Evolutionary conservation across 1,284 basidiomycete genomes (phyloP).

Genomic region (Puccinia hordei): DNA sequence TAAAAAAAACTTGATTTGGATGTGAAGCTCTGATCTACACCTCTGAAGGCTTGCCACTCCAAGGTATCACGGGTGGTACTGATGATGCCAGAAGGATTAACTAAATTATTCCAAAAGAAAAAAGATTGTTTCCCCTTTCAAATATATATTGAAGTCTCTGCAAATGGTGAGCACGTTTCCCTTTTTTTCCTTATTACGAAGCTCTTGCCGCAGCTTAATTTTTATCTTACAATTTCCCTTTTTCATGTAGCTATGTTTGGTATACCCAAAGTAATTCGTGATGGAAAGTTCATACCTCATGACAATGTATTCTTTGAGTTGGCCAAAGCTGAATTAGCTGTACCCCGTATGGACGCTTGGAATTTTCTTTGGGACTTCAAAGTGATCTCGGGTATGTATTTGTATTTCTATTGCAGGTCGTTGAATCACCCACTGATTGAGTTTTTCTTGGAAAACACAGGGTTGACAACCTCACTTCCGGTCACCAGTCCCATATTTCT

Average conservation of each 20-base stretch:
- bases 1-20: constrained; percentile 47
- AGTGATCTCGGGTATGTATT: neutral
- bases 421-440: constrained; percentile 76
- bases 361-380: constrained; percentile 77
- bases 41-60: constrained; percentile 75
- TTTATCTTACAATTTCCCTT: constrained; percentile 69
- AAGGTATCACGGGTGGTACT: constrained; percentile 87
- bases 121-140: constrained; percentile 61
- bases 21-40: constrained; percentile 80
- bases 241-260: constrained; percentile 3
- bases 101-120: constrained; percentile 77
- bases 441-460: constrained; percentile 69
- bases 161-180: constrained; percentile 56
- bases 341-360: constrained; percentile 87
- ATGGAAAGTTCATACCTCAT: constrained; percentile 23
- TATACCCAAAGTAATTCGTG: constrained; percentile 13
- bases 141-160: constrained; percentile 72
- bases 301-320: constrained; percentile 63
- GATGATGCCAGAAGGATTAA: constrained; percentile 86
- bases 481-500: constrained; percentile 63
- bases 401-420: constrained; percentile 62
- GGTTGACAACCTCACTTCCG: constrained; percentile 84
- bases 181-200: neutral
- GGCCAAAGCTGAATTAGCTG: constrained; percentile 85
- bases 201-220: neutral